Evolutionary conservation across 805 yeast species (phyloP), one percentile per base, ranked within the genome.

Genomic region (Ogataea methanolica): DNA sequence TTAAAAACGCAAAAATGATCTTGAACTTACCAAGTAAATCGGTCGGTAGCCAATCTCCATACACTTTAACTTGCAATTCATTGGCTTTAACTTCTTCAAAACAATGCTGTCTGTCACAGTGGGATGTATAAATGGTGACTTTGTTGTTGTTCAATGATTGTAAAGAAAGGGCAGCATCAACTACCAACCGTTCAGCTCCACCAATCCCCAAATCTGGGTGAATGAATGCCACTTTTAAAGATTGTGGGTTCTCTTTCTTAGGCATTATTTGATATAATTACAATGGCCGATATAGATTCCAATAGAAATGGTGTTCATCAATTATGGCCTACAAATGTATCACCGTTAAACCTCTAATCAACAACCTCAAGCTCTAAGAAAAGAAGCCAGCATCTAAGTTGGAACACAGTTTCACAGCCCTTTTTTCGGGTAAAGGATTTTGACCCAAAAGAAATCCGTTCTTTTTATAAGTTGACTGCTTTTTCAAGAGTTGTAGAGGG

Each of bases 121-220:
- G 96, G 0, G 97, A 90, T 0, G 99, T 92, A 67, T 75, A 89
- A 5, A 91, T 75, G 2, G 75, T 73, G 11, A 94, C 82, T 2
- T 51, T 1, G 71, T 73, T 52, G 17, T 41, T 33, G 6, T 83
- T 82, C 31, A 72, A 66, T 2, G 79, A 74, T 60, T 92, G 89
- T 26, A 94, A 69, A 0, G 96, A 96, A 3, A 89, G 71, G 0
- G 98, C 99, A 3, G 96, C 90, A 67, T 94, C 99, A 1, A 94
- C 96, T 2, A 94, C 90, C n/a, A 95, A 74, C 49, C 99, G 74
- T 63, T 94, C 99, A 1, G 99, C 99, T 4, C 99, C 99, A 5
- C 90, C 99, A 48, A 92, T 92, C 0, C 99, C 99, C 45, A 94
- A 70, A 68, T 94, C 99, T 0, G 99, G 99, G 62, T 94, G 99